Conservation (phyloP, 2,329 filamentous ascomycete species). For the Phaeoacremonium minimum region DNA sequence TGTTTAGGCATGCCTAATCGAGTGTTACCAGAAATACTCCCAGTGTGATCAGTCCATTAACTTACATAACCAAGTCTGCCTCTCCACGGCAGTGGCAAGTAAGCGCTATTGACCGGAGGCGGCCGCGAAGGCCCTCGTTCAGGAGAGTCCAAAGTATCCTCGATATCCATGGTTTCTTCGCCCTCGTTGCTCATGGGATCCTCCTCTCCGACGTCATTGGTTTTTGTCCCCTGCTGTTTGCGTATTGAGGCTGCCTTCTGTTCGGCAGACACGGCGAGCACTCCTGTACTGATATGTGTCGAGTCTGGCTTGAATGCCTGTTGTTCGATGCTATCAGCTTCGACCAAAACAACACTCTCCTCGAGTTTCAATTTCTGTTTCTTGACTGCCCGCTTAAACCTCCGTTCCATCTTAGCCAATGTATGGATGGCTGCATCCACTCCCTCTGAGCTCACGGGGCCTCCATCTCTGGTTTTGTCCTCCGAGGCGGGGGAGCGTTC, state of each 20-base stretch:
- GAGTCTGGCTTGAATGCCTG: not conserved
- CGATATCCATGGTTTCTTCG: constrained; percentile 9
- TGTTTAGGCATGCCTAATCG: constrained; percentile 77
- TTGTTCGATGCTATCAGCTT: not conserved
- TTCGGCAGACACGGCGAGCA: not conserved
- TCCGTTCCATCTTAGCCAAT: constrained; percentile 44
- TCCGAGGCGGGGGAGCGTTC: not conserved
- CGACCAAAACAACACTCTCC: constrained; percentile 24
- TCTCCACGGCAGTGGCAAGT: constrained; percentile 84
- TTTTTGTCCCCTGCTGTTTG: constrained; percentile 15
- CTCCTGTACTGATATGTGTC: not conserved
- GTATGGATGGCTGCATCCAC: constrained; percentile 36
- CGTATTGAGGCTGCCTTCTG: not conserved
- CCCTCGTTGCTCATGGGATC: constrained; percentile 8
- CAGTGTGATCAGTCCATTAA: constrained; percentile 7
- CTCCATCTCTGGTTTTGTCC: constrained; percentile 5
- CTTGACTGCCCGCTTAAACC: constrained; percentile 36
- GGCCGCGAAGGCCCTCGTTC: constrained; percentile 50
- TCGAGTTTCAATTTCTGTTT: constrained; percentile 42
- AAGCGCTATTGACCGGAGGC: constrained; percentile 77
- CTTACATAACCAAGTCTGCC: constrained; percentile 84
- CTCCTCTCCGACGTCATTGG: constrained; percentile 11
- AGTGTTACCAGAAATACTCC: not conserved
- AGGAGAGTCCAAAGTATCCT: constrained; percentile 9
- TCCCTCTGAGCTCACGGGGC: constrained; percentile 13